Evolutionary conservation across 139 green algal genomes (phyloP), one percentile per base, ranked within the genome.

Genomic region (Protoeuglena noctilucae): DNA sequence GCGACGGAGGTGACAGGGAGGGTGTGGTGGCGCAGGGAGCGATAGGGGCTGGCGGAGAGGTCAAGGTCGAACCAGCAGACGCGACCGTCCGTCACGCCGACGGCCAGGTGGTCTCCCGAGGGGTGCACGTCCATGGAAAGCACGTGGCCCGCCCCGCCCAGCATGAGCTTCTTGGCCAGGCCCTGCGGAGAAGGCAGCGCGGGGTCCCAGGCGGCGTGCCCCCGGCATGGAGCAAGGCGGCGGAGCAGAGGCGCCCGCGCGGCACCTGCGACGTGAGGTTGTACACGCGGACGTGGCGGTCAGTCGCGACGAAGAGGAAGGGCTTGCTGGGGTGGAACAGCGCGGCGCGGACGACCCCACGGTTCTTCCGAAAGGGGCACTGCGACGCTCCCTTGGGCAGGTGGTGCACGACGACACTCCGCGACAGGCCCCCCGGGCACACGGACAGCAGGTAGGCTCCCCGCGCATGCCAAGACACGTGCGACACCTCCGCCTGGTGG

Each of bases 11-110:
- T 43, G 9, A 51, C 45, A 14, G 45, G 21, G 6, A 51, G 45
- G 12, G 27, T 19, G 29, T 58, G 28, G 40, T 56, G 30, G 5
- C 40, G 14, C 12, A 56, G 22, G 17, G 12, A 29, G 43, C 31
- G 58, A 78, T 98, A 98, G 1, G 89, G 86, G 67, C 86, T 89
- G 30, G 75, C 75, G 19, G 78, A 93, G 28, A 98, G 73, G 71
- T 97, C 89, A 69, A 97, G 58, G 69, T 97, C 89, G 61, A 89
- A 98, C 85, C 89, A 98, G 21, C 66, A 67, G 23, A 97, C 56
- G 0, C 82, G 68, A 53, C 74, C 81, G 74, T 96, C 89, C 48
- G 92, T 78, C 4, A 50, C 62, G 24, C 91, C 90, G 5, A 93
- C 66, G 14, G 97, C 67, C 19, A 97, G 58, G 63, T 97, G 86